These are phyloP conservation scores for Abortiporus biennis DNA, from an alignment of 1,284 basidiomycete species.

Conservation along the genomic window DNA sequence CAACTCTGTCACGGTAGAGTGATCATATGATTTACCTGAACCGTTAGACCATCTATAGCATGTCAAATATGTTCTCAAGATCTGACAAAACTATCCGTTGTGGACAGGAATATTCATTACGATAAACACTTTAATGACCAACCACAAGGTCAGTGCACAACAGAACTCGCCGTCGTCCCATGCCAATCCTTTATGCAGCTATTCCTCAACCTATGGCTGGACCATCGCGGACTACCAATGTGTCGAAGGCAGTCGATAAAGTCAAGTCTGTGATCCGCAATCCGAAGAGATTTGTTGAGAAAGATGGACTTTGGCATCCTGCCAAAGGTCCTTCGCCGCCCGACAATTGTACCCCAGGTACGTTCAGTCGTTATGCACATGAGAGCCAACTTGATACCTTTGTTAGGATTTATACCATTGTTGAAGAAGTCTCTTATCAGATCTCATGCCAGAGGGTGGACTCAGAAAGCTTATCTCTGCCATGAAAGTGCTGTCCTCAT, in stretches of 20 bases:
- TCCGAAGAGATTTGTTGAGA: slow-evolving; percentile 8
- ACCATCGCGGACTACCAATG: not conserved
- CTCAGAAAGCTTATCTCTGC: slow-evolving; percentile 61
- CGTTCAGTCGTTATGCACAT: slow-evolving; percentile 7
- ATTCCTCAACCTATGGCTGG: not conserved
- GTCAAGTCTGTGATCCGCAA: not conserved
- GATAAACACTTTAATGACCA: not conserved
- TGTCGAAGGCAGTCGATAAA: not conserved
- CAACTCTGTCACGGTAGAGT: too few relatives aligned
- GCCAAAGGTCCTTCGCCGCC: slow-evolving; percentile 46
- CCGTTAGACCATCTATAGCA: too few relatives aligned
- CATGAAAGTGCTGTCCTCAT: slow-evolving; percentile 59
- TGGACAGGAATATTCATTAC: not conserved
- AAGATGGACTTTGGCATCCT: slow-evolving; percentile 64
- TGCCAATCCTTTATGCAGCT: not conserved
- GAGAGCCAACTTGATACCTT: not conserved
- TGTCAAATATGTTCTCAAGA: not conserved
- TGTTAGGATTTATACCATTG: slow-evolving; percentile 60
- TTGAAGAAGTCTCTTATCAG: slow-evolving; percentile 50
- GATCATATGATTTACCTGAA: too few relatives aligned
- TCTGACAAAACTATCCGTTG: not conserved
- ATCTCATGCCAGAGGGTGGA: slow-evolving; percentile 45
- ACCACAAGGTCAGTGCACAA: not conserved
- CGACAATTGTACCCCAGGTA: slow-evolving; percentile 67
- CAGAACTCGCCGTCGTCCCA: too few relatives aligned